Evolutionary conservation across 352 stramenopile genomes (phyloP), one percentile per base, ranked within the genome.

Genomic region (Pythium pyrilobum): DNA sequence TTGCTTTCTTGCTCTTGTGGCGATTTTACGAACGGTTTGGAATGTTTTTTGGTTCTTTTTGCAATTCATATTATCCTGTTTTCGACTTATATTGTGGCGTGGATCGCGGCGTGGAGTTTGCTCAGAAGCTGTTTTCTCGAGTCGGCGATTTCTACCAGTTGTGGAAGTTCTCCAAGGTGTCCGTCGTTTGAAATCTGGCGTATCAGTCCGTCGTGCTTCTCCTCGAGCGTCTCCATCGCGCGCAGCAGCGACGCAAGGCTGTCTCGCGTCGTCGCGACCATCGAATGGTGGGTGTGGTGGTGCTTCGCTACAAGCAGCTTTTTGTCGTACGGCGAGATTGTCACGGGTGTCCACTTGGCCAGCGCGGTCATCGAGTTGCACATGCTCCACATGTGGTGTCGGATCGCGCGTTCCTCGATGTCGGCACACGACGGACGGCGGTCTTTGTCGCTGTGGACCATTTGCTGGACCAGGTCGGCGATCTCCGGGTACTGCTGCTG

Each of bases 391-490:
- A 65, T 7, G 3, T 51, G 49, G 3, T 25, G 21, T 2, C 23
- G 50, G 16, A 50, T 24, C 20, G 57, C 60, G 24, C 31, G 54
- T 4, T 53, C 49, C 25, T 81, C 69, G n/a, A 91, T 83, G 5
- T 77, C 73, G 0, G 53, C 49, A 41, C 78, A 88, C 4, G 72
- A 72, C 1, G 72, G 66, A 4, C 81, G 77, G 7, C 59, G 36
- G 0, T 33, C 57, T 12, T 62, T 64, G 27, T 89, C 77, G 21
- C 56, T 21, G 6, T 77, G 66, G 0, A 87, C 57, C 69, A 92
- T 88, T 23, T 62, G 55, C 38, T 62, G 39, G 40, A 89, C 71
- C 0, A 89, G 44, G 16, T 54, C 43, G 6, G 72, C 65, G 7
- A 89, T 60, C 8, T 82, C 64, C 1, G 77, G 71, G 28, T 83